Percentiles rank a stretch among this genome's conserved stretches.
These are phyloP conservation scores for Exophiala mesophila DNA, from an alignment of 2,329 filamentous ascomycete genomes.

Conservation along the genomic window DNA sequence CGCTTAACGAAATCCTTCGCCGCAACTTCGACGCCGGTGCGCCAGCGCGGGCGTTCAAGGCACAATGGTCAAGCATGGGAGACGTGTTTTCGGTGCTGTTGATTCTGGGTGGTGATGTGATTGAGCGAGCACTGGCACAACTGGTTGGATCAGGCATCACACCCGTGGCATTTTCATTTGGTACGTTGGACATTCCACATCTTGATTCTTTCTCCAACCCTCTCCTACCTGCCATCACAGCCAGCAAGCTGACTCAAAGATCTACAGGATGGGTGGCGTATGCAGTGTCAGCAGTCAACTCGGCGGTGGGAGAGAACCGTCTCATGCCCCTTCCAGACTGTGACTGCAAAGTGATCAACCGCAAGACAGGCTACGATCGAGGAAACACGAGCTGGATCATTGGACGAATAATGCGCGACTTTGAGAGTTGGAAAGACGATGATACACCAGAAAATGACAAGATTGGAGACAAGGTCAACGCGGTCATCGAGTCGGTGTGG, in stretches of 20 bases:
- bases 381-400: constrained; percentile 42
- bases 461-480: constrained; percentile 4
- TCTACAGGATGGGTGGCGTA: constrained; percentile 36
- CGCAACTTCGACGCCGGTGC: background rate
- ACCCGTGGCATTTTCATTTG: constrained; percentile 37
- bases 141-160: constrained; percentile 19
- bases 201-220: background rate
- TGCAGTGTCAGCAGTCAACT: constrained; percentile 29
- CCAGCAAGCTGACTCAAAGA: background rate
- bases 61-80: constrained; percentile 9
- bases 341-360: constrained; percentile 34
- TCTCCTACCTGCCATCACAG: background rate
- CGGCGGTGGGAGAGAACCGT: constrained; percentile 30
- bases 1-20: background rate
- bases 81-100: constrained; percentile 30
- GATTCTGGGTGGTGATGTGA: constrained; percentile 35
- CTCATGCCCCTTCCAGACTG: constrained; percentile 34
- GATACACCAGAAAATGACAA: background rate
- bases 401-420: constrained; percentile 41
- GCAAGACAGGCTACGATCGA: constrained; percentile 31
- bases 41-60: background rate
- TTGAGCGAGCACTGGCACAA: constrained; percentile 34
- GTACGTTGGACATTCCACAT: constrained; percentile 1
- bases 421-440: constrained; percentile 27
- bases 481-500: constrained; percentile 4